Conservation (phyloP, 1,284 basidiomycete species). For the Ceratobasidium sp. region DNA sequence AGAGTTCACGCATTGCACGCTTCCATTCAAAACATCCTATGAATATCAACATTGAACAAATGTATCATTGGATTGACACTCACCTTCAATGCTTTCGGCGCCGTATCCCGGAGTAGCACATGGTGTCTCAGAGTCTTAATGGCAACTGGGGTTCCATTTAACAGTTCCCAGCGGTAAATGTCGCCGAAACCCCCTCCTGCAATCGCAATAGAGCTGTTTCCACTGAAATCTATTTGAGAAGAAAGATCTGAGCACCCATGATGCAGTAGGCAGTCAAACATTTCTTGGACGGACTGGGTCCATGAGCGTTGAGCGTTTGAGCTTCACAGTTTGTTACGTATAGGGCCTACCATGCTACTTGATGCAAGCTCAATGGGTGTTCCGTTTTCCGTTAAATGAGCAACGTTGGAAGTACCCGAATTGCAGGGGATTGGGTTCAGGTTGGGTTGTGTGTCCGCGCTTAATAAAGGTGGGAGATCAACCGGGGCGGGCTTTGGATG, state of each 20-base stretch:
- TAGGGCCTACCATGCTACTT: neutral
- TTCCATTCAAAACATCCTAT: neutral
- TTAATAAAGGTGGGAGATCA: too few species aligned
- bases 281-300: neutral
- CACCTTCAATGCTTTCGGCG: neutral
- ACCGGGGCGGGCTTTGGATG: too few species aligned
- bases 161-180: neutral
- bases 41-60: neutral
- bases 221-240: neutral
- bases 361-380: neutral
- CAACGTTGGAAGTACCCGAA: too few species aligned
- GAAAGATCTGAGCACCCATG: conserved; percentile 20
- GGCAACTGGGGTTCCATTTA: neutral
- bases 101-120: neutral
- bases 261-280: conserved; percentile 10
- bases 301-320: neutral
- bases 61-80: neutral
- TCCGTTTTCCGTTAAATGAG: too few species aligned
- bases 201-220: neutral
- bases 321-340: neutral
- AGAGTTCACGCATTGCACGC: conserved; percentile 31
- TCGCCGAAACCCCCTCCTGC: conserved; percentile 24
- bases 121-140: neutral
- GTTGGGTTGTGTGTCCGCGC: too few species aligned
- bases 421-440: too few species aligned